These are phyloP conservation scores for Vigna trinervia DNA, from an alignment of 306 rosid species.

Conservation along the genomic window DNA sequence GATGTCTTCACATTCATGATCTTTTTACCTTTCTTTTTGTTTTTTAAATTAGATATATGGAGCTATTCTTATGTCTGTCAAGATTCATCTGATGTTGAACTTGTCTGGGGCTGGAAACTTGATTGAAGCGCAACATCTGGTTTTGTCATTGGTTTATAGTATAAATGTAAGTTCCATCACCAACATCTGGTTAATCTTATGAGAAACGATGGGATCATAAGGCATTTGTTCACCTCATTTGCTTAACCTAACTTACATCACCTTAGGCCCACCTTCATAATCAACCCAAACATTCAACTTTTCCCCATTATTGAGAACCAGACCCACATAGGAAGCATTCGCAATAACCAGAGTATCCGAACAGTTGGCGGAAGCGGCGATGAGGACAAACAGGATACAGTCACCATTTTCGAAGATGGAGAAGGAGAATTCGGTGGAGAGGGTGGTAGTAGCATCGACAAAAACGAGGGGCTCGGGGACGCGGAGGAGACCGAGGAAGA, in stretches of 20 bases:
- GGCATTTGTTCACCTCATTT: slow-evolving; percentile 58
- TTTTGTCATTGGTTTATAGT: slow-evolving; percentile 80
- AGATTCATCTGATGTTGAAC: slow-evolving; percentile 92
- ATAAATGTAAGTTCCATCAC: slow-evolving; percentile 62
- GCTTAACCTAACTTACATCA: slow-evolving; percentile 58
- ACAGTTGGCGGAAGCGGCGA: too few species aligned
- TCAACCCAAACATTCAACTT: too few species aligned
- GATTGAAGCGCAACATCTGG: slow-evolving; percentile 88
- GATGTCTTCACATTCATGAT: slow-evolving; percentile 19
- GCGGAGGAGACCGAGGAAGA: slow-evolving; percentile 65
- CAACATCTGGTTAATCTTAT: slow-evolving; percentile 17
- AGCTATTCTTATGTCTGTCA: slow-evolving; percentile 95
- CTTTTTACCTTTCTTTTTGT: neutral
- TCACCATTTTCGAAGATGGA: too few species aligned
- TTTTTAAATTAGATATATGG: slow-evolving; percentile 74
- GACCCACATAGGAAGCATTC: too few species aligned
- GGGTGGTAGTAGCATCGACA: neutral
- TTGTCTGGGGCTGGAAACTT: slow-evolving; percentile 91
- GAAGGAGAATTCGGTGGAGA: too few species aligned
- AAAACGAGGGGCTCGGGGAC: slow-evolving; percentile 46
- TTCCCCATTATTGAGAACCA: too few species aligned
- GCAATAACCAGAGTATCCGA: too few species aligned
- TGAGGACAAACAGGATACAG: too few species aligned
- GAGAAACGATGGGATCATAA: slow-evolving; percentile 47
- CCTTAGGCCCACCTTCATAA: too few species aligned